Evolutionary conservation across 306 rosid species (phyloP).

Genomic region (Castanopsis chinensis): DNA sequence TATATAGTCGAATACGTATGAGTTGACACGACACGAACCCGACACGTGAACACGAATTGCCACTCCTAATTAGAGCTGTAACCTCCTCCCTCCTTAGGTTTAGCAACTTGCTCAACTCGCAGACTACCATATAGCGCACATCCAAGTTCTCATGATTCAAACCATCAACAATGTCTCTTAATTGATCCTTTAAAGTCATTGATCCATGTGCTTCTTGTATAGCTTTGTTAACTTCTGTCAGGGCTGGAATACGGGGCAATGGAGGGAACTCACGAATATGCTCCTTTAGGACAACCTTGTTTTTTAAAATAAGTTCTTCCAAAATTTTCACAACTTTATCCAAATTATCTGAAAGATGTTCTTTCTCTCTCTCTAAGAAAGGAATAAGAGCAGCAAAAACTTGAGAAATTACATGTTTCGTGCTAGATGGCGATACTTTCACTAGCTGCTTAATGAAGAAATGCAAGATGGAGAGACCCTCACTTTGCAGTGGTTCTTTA

Average conservation of each 20-base stretch:
- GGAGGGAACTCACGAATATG: constrained; percentile 81
- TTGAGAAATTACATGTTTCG: constrained; percentile 84
- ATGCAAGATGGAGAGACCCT: constrained; percentile 80
- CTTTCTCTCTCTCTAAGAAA: constrained; percentile 78
- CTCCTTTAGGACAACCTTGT: constrained; percentile 60
- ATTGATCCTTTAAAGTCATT: constrained; percentile 75
- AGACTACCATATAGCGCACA: constrained; percentile 70
- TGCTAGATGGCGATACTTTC: constrained; percentile 77
- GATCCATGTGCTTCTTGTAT: constrained; percentile 87
- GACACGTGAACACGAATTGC: too few relatives aligned
- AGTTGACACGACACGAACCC: too few relatives aligned
- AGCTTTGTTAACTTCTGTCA: constrained; percentile 74
- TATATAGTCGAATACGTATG: too few relatives aligned
- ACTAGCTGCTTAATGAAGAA: constrained; percentile 79
- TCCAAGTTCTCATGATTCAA: constrained; percentile 76
- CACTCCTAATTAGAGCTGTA: too few relatives aligned
- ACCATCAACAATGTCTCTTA: constrained; percentile 74
- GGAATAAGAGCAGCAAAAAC: constrained; percentile 95
- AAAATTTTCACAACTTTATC: constrained; percentile 71
- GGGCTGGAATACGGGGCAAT: constrained; percentile 71
- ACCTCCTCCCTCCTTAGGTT: constrained; percentile 74
- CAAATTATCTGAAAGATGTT: constrained; percentile 60
- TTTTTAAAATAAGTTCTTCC: constrained; percentile 78
- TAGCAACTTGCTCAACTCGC: constrained; percentile 80
- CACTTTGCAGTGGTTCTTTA: constrained; percentile 66